phyloP scores from a whole-genome alignment of 768 basidiomycete species.

The Daedaleopsis nitida region DNA sequence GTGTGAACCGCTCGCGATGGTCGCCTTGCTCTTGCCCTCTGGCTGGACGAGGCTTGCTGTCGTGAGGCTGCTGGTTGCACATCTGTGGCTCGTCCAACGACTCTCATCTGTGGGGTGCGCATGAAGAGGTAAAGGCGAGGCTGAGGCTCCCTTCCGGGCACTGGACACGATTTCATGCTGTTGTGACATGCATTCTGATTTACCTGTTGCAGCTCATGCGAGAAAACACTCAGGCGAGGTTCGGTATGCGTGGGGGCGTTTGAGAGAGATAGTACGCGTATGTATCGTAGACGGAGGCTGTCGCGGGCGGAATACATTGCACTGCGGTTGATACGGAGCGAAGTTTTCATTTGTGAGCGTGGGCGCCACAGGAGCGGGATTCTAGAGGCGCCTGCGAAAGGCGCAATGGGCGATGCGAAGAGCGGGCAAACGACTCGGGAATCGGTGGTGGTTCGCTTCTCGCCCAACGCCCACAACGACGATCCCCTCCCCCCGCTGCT shows the following conservation, averaged over 20 bases:
- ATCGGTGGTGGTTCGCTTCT: constrained; percentile 8
- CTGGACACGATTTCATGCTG: neutral
- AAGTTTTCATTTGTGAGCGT: neutral
- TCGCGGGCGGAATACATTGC: too few relatives aligned
- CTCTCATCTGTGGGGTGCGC: constrained; percentile 53
- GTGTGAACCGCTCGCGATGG: constrained; percentile 31
- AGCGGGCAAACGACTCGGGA: constrained; percentile 7
- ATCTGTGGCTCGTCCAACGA: constrained; percentile 30
- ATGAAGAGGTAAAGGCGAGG: constrained; percentile 88
- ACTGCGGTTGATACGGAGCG: neutral
- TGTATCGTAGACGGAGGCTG: too few relatives aligned
- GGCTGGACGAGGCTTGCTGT: neutral
- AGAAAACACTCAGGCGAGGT: too few relatives aligned
- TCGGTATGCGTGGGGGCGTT: too few relatives aligned
- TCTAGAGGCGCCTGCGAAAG: constrained; percentile 7
- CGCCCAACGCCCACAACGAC: constrained; percentile 11
- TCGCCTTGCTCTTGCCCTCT: neutral
- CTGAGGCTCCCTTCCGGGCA: constrained; percentile 51
- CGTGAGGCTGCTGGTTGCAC: constrained; percentile 5
- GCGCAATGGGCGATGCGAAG: constrained; percentile 11
- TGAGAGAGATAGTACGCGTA: too few relatives aligned
- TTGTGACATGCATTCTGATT: constrained; percentile 4
- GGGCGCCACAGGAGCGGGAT: constrained; percentile 1
- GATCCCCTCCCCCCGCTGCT: constrained; percentile 7
- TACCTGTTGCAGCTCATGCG: constrained; percentile 1